Percentiles rank a stretch among this genome's conserved stretches.
phyloP scores from a whole-genome alignment of 1,284 basidiomycete species.

The Naganishia cerealis region DNA sequence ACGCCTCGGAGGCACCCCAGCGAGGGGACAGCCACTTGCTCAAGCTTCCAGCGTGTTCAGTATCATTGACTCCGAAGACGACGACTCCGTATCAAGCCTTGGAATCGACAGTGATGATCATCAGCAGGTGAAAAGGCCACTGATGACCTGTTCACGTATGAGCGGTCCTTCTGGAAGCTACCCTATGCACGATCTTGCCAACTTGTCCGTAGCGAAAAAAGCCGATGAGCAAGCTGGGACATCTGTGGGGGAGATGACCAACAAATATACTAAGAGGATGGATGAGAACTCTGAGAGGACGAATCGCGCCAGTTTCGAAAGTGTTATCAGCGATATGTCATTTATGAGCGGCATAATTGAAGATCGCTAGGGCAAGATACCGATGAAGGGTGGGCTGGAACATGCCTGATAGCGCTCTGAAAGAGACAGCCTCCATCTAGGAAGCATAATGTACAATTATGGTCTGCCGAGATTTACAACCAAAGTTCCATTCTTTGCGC shows the following conservation, averaged over 20 bases:
- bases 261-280: neutral
- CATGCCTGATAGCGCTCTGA: neutral
- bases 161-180: neutral
- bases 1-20: neutral
- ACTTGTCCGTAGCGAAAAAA: neutral
- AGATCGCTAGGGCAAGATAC: neutral
- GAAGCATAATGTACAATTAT: constrained; percentile 6
- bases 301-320: constrained; percentile 5
- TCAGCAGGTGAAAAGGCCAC: neutral
- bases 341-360: constrained; percentile 1
- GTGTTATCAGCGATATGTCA: constrained; percentile 15
- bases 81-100: neutral
- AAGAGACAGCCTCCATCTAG: neutral
- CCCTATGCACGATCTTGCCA: neutral
- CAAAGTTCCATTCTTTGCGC: constrained; percentile 70
- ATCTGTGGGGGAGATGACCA: neutral
- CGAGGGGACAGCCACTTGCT: neutral
- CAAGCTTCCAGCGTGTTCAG: constrained; percentile 3
- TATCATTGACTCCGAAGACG: neutral
- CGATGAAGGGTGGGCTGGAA: neutral
- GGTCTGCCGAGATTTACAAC: constrained; percentile 56
- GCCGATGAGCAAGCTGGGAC: neutral
- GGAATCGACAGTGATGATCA: neutral
- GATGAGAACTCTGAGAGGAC: neutral
- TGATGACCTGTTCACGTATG: neutral